These are phyloP conservation scores for Fusarium sp. DNA, from an alignment of 2,329 filamentous ascomycete genomes.

Conservation along the genomic window DNA sequence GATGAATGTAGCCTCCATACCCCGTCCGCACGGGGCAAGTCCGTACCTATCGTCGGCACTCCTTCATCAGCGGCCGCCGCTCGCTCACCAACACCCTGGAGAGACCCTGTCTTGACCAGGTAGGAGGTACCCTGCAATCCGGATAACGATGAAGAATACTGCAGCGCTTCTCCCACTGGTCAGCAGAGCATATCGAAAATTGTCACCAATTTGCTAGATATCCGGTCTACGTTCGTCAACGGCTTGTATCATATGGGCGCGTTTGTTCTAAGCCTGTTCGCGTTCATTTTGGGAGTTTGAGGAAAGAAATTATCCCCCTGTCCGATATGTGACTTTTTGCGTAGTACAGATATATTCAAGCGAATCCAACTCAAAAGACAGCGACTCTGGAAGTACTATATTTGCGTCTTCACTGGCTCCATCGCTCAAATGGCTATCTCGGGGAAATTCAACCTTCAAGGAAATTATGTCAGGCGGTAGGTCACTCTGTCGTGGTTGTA, in stretches of 20 bases:
- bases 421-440: conserved; percentile 18
- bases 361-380: background rate
- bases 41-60: conserved; percentile 19
- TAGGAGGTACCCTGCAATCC: conserved; percentile 21
- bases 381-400: background rate
- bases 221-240: background rate
- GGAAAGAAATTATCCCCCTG: background rate
- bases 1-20: conserved; percentile 7
- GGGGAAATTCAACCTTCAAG: conserved; percentile 25
- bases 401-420: conserved; percentile 4
- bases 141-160: conserved; percentile 29
- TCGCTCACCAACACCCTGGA: conserved; percentile 21
- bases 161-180: conserved; percentile 18
- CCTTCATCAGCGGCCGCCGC: conserved; percentile 37
- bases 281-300: background rate
- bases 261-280: background rate
- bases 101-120: conserved; percentile 24
- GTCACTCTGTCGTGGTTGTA: conserved; percentile 24
- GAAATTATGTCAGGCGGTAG: conserved; percentile 17
- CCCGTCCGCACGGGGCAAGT: conserved; percentile 10
- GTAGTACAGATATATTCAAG: background rate
- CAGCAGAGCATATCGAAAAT: conserved; percentile 1
- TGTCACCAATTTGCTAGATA: conserved; percentile 21
- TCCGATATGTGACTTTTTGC: background rate
- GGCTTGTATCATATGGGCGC: no score